Evolutionary conservation across 208 protist genomes (phyloP).

Genomic region (Leishmania gerbilli): DNA sequence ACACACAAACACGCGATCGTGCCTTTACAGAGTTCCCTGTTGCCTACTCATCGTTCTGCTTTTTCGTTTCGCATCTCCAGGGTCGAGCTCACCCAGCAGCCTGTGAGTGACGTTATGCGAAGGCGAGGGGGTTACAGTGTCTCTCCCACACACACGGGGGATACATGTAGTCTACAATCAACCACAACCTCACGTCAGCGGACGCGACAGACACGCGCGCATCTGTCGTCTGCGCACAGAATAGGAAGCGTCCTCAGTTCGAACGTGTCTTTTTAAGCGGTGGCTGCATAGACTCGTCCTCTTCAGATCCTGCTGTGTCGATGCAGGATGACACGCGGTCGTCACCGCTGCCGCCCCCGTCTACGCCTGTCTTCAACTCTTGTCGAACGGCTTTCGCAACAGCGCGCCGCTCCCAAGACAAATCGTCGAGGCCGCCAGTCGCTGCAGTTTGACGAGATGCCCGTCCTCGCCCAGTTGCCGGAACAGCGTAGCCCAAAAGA

Average conservation of each 20-base stretch:
- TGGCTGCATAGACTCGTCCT: neutral
- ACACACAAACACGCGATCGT: neutral
- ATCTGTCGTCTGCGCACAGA: neutral
- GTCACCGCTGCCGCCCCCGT: no score
- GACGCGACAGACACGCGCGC: neutral
- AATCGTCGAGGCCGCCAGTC: conserved; percentile 15
- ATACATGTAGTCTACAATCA: neutral
- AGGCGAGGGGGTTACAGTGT: neutral
- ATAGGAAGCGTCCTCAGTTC: neutral
- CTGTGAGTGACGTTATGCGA: neutral
- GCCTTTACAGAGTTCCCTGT: neutral
- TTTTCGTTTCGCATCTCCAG: neutral
- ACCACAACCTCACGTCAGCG: neutral
- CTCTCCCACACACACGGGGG: neutral
- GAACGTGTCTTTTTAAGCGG: neutral
- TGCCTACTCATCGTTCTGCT: neutral
- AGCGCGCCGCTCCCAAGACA: conserved; percentile 22
- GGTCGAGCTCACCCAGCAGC: neutral
- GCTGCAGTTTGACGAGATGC: neutral
- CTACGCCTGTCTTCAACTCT: no score
- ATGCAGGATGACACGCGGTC: neutral
- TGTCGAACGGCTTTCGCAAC: neutral
- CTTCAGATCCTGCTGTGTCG: neutral
- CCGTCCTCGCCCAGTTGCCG: neutral
- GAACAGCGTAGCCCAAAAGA: conserved; percentile 12